Conservation (phyloP, 805 yeast genomes). For the Metschnikowia corniflorae region DNA sequence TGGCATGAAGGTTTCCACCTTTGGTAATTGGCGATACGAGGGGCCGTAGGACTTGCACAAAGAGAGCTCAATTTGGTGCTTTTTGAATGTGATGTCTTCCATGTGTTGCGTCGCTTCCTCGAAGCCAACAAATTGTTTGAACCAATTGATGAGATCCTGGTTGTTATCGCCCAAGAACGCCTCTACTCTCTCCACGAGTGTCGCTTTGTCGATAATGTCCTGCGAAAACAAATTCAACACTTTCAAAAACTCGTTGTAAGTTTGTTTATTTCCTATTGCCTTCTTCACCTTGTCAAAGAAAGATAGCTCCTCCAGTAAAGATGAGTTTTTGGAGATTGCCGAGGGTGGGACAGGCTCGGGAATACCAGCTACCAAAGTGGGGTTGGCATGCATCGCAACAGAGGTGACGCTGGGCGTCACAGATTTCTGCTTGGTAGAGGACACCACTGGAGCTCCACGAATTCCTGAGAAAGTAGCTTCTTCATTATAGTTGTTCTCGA, state of each 20-base stretch:
- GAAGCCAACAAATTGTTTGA: slow-evolving; percentile 85
- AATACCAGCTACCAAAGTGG: slow-evolving; percentile 77
- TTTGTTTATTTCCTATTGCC: slow-evolving; percentile 80
- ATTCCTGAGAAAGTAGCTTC: slow-evolving; percentile 50
- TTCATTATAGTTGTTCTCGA: slow-evolving; percentile 34
- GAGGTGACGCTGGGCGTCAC: slow-evolving; percentile 14
- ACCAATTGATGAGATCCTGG: slow-evolving; percentile 83
- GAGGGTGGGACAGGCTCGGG: slow-evolving; percentile 73
- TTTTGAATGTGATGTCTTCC: slow-evolving; percentile 83
- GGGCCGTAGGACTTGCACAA: slow-evolving; percentile 95
- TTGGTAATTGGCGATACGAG: slow-evolving; percentile 87
- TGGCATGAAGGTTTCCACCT: slow-evolving; percentile 92
- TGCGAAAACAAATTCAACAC: slow-evolving; percentile 83
- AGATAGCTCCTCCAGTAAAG: slow-evolving; percentile 76
- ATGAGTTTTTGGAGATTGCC: slow-evolving; percentile 46
- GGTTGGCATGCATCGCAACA: slow-evolving; percentile 38
- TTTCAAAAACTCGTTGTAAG: slow-evolving; percentile 89
- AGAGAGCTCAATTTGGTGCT: slow-evolving; percentile 85
- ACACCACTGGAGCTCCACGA: slow-evolving; percentile 32
- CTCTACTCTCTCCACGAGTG: slow-evolving; percentile 79
- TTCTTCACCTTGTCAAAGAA: slow-evolving; percentile 92
- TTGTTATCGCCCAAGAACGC: slow-evolving; percentile 76
- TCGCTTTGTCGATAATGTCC: slow-evolving; percentile 79
- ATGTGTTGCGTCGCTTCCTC: slow-evolving; percentile 81
- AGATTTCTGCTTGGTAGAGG: slow-evolving; percentile 9